phyloP scores from a whole-genome alignment of 1,284 basidiomycete genomes.

The Pseudozyma thailandica region DNA sequence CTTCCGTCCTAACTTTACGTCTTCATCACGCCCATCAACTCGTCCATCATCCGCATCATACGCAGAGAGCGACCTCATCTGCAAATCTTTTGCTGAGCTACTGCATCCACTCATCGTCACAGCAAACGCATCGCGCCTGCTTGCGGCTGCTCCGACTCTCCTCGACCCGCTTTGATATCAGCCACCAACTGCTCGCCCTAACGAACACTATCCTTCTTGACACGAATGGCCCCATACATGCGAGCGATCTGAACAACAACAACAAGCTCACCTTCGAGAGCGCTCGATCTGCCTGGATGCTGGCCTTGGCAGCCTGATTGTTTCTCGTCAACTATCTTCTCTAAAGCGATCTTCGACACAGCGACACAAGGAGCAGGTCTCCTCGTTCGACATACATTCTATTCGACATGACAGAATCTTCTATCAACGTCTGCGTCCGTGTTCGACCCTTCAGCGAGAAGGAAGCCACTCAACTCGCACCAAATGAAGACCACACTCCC shows the following conservation, averaged over 20 bases:
- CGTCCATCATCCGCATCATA: neutral
- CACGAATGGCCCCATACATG: no score
- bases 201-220: no score
- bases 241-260: no score
- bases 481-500: constrained; percentile 56
- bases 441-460: constrained; percentile 64
- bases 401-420: constrained; percentile 35
- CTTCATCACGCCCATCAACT: neutral
- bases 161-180: no score
- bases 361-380: constrained; percentile 18
- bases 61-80: neutral
- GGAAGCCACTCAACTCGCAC: constrained; percentile 59
- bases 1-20: constrained; percentile 1
- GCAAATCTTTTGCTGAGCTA: no score
- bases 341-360: no score
- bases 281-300: neutral
- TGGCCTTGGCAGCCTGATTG: no score
- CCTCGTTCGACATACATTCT: neutral
- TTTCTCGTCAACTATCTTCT: no score
- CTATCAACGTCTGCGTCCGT: constrained; percentile 60
- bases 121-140: neutral
- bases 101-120: no score
- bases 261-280: no score
- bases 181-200: no score
- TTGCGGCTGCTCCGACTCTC: neutral